Conservation (phyloP, 1,139 yeast genomes). For the Magnusiomyces paraingens region DNA sequence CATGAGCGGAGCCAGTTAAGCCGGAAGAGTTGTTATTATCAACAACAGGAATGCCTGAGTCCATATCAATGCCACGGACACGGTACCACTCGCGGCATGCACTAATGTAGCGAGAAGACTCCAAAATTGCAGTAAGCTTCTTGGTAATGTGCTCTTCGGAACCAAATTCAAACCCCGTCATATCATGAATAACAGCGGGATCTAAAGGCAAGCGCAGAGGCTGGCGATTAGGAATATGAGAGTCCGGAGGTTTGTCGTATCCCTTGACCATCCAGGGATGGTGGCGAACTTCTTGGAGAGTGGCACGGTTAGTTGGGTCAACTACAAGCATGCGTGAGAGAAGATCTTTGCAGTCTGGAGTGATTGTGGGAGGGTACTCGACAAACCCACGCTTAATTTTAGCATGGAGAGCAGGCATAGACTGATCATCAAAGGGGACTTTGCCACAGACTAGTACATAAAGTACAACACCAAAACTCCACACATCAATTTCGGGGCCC, state of each 20-base stretch:
- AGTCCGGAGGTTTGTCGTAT: constrained; percentile 65
- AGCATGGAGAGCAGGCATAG: constrained; percentile 87
- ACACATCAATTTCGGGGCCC: constrained; percentile 97
- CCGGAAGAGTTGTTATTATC: too few species aligned
- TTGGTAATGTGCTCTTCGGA: constrained; percentile 51
- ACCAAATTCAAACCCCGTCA: constrained; percentile 78
- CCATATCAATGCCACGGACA: constrained; percentile 15
- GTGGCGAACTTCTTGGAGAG: constrained; percentile 66
- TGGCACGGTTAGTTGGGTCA: constrained; percentile 74
- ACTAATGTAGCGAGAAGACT: constrained; percentile 61
- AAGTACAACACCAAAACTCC: constrained; percentile 97
- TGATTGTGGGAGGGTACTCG: constrained; percentile 80
- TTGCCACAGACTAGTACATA: constrained; percentile 95
- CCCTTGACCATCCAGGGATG: constrained; percentile 98
- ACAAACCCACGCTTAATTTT: constrained; percentile 90
- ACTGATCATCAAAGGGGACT: constrained; percentile 96
- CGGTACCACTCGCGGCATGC: constrained; percentile 63
- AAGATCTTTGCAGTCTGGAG: constrained; percentile 77
- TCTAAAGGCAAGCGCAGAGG: constrained; percentile 76
- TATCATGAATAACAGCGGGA: constrained; percentile 60
- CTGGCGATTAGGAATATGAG: constrained; percentile 65
- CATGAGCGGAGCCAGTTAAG: neutral
- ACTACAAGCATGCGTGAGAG: constrained; percentile 88
- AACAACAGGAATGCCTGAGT: neutral
- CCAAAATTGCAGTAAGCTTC: constrained; percentile 52